Percentiles rank a stretch among this genome's conserved stretches.
These are phyloP conservation scores for Groenewaldozyma salmanticensis DNA, from an alignment of 805 yeast genomes.

Conservation along the genomic window DNA sequence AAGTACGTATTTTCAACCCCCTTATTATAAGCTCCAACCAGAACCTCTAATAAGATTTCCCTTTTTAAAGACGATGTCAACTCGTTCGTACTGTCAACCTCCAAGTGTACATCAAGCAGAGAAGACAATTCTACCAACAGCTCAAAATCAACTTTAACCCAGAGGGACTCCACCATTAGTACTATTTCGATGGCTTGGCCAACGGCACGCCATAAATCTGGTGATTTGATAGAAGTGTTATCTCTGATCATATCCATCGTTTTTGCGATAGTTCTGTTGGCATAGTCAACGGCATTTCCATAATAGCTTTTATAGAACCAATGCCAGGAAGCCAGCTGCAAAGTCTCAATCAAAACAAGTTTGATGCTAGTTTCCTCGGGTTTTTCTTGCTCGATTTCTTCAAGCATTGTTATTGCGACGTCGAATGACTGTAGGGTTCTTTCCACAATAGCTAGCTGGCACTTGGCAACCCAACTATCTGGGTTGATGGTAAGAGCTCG, in stretches of 20 bases:
- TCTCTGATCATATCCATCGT: conserved; percentile 29
- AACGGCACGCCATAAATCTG: conserved; percentile 59
- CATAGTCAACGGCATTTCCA: conserved; percentile 50
- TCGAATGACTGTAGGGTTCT: conserved; percentile 58
- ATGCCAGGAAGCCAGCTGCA: conserved; percentile 43
- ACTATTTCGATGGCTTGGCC: conserved; percentile 49
- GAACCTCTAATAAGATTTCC: neutral
- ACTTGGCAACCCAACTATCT: conserved; percentile 50
- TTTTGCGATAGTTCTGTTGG: conserved; percentile 37
- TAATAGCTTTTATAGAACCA: conserved; percentile 52
- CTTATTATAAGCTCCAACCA: neutral
- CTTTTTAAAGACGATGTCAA: conserved; percentile 4
- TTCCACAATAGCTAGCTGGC: conserved; percentile 57
- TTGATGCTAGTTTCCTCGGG: conserved; percentile 26
- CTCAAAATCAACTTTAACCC: conserved; percentile 42
- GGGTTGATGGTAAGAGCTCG: conserved; percentile 50
- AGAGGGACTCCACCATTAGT: conserved; percentile 44
- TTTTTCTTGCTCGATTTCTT: conserved; percentile 33
- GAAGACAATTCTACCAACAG: conserved; percentile 21
- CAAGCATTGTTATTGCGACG: conserved; percentile 43
- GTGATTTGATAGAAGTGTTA: conserved; percentile 31
- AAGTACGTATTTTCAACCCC: neutral
- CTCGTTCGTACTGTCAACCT: neutral
- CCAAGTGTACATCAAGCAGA: too few species aligned
- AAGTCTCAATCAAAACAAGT: conserved; percentile 44